Evolutionary conservation across 108 stramenopile species (phyloP).

Genomic region (Fragilariopsis cylindrus): DNA sequence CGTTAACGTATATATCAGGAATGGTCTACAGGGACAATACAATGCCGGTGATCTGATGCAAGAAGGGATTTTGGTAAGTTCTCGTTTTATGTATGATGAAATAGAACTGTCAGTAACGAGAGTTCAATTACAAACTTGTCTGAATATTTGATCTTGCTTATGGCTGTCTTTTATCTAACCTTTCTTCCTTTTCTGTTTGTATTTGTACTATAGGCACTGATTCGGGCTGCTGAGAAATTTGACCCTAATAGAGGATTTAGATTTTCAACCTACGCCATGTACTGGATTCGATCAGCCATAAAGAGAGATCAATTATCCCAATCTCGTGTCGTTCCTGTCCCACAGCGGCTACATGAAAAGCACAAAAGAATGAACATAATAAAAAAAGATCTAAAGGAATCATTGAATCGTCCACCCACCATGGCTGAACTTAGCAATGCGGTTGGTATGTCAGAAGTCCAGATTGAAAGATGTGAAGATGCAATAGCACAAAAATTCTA

Average conservation of each 20-base stretch:
- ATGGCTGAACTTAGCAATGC: constrained; percentile 56
- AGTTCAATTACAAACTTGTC: constrained; percentile 4
- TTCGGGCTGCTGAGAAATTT: constrained; percentile 94
- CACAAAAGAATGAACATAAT: constrained; percentile 62
- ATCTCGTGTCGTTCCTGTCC: constrained; percentile 67
- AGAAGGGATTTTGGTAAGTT: constrained; percentile 82
- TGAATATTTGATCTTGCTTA: background rate
- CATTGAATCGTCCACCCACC: constrained; percentile 62
- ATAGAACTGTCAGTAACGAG: background rate
- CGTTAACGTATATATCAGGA: constrained; percentile 83
- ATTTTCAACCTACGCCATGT: constrained; percentile 97
- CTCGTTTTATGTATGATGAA: no score
- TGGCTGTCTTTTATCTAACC: background rate
- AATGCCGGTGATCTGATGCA: constrained; percentile 91
- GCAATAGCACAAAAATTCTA: constrained; percentile 71
- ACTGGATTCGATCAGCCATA: constrained; percentile 94
- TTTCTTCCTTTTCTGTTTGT: background rate
- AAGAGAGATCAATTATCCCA: constrained; percentile 80
- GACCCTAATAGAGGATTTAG: constrained; percentile 91
- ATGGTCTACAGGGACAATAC: constrained; percentile 82
- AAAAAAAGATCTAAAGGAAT: constrained; percentile 37
- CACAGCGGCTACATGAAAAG: constrained; percentile 79
- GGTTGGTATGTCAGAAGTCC: constrained; percentile 58
- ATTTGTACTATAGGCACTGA: constrained; percentile 64
- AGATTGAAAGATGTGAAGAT: constrained; percentile 65